Percentiles rank a stretch among this genome's conserved stretches.
Evolutionary conservation across 495 filamentous ascomycete species (phyloP).

Genomic region (Penicillium nucicola): DNA sequence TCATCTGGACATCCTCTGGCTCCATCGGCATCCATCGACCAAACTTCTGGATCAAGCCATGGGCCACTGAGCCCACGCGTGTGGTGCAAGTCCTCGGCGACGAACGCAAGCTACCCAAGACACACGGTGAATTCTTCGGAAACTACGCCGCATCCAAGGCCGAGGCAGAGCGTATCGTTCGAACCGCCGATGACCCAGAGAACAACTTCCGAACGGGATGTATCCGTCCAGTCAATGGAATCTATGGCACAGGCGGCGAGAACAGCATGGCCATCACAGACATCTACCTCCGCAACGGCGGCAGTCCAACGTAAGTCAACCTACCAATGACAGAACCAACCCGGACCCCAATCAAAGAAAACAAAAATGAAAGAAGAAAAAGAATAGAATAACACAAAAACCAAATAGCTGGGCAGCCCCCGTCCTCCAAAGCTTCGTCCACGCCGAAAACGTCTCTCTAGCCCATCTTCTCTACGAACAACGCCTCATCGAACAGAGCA

Average conservation of each 20-base stretch:
- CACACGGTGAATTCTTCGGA: constrained; percentile 49
- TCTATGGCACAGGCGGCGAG: constrained; percentile 56
- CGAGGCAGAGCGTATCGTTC: constrained; percentile 51
- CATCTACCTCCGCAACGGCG: constrained; percentile 28
- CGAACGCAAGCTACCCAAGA: constrained; percentile 39
- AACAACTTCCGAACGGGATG: constrained; percentile 52
- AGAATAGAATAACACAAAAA: no score
- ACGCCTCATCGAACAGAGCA: constrained; percentile 45
- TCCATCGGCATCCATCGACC: constrained; percentile 43
- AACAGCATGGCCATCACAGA: constrained; percentile 42
- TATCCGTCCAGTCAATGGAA: constrained; percentile 55
- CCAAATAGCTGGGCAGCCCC: constrained; percentile 42
- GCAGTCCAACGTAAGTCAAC: constrained; percentile 39
- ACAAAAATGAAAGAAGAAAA: no score
- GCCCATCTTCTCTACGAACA: constrained; percentile 60
- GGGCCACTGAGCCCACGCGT: constrained; percentile 35
- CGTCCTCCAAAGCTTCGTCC: constrained; percentile 54
- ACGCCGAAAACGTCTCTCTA: constrained; percentile 55
- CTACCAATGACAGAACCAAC: no score
- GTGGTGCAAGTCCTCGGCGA: constrained; percentile 47
- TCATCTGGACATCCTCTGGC: constrained; percentile 55
- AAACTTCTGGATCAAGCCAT: constrained; percentile 49
- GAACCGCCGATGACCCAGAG: constrained; percentile 36
- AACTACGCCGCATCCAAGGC: constrained; percentile 56
- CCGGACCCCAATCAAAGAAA: no score